Conservation (phyloP, 139 green algal genomes). For the Limnomonas spitsbergensis region DNA sequence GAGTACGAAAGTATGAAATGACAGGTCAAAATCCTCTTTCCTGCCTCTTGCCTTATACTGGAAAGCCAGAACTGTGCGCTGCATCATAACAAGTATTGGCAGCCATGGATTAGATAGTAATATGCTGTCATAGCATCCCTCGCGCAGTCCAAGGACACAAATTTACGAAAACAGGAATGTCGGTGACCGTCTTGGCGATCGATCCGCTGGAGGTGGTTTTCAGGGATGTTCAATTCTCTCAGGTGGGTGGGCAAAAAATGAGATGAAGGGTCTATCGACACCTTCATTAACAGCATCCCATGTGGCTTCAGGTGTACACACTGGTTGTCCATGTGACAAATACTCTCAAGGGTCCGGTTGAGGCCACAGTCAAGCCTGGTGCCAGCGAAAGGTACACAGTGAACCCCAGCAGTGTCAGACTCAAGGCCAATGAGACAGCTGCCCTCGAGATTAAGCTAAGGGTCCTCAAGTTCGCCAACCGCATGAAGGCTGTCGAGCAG, state of each 20-base stretch:
- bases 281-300: too few species aligned
- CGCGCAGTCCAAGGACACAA: too few species aligned
- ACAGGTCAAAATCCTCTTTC: too few species aligned
- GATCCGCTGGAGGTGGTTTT: background rate
- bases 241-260: background rate
- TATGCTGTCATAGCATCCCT: too few species aligned
- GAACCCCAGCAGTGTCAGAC: conserved; percentile 39
- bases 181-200: background rate
- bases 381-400: conserved; percentile 65
- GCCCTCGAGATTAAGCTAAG: conserved; percentile 50
- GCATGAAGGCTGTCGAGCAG: conserved; percentile 51
- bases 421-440: conserved; percentile 38
- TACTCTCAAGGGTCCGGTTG: conserved; percentile 47
- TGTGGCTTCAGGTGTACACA: conserved; percentile 56
- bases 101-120: too few species aligned
- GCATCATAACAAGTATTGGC: too few species aligned
- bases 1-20: too few species aligned
- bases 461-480: conserved; percentile 60
- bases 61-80: too few species aligned
- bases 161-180: too few species aligned
- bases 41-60: too few species aligned
- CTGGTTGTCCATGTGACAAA: conserved; percentile 60
- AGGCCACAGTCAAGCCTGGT: conserved; percentile 59
- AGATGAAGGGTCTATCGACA: background rate
- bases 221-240: background rate